Conservation (phyloP, 345 rosid species). For the Punica granatum region DNA sequence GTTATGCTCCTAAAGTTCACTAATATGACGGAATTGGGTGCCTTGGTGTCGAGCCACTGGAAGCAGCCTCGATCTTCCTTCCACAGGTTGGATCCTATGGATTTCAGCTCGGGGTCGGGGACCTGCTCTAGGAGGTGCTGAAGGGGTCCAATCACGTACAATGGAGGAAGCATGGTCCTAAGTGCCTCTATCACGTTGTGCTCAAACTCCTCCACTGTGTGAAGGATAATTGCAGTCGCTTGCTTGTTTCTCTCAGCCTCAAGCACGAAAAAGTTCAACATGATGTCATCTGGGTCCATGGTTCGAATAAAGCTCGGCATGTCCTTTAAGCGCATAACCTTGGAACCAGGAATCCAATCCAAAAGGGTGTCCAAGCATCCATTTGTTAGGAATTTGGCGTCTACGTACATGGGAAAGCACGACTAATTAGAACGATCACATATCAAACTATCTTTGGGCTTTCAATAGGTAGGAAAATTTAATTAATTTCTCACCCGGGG, state of each 20-base stretch:
- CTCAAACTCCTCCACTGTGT: slow-evolving; percentile 33
- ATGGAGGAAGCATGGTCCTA: slow-evolving; percentile 7
- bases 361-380: slow-evolving; percentile 30
- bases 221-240: slow-evolving; percentile 29
- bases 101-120: neutral
- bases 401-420: no score
- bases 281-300: slow-evolving; percentile 14
- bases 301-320: slow-evolving; percentile 35
- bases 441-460: no score
- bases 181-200: slow-evolving; percentile 19
- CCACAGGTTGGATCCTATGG: slow-evolving; percentile 14
- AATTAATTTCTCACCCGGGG: no score
- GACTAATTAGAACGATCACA: no score
- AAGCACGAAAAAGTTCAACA: slow-evolving; percentile 19
- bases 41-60: slow-evolving; percentile 13
- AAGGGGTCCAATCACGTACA: slow-evolving; percentile 20
- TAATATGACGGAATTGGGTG: slow-evolving; percentile 17
- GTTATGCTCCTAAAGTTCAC: slow-evolving; percentile 20
- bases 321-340: slow-evolving; percentile 29
- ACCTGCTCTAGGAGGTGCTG: slow-evolving; percentile 12
- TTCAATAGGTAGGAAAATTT: no score
- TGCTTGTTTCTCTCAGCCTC: slow-evolving; percentile 14
- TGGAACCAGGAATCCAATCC: slow-evolving; percentile 44
- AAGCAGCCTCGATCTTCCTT: slow-evolving; percentile 19
- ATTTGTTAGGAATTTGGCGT: slow-evolving; percentile 22